Percentiles rank a stretch among this genome's conserved stretches.
Conservation (phyloP, 2,329 filamentous ascomycete species). For the Epichloe sibirici region DNA sequence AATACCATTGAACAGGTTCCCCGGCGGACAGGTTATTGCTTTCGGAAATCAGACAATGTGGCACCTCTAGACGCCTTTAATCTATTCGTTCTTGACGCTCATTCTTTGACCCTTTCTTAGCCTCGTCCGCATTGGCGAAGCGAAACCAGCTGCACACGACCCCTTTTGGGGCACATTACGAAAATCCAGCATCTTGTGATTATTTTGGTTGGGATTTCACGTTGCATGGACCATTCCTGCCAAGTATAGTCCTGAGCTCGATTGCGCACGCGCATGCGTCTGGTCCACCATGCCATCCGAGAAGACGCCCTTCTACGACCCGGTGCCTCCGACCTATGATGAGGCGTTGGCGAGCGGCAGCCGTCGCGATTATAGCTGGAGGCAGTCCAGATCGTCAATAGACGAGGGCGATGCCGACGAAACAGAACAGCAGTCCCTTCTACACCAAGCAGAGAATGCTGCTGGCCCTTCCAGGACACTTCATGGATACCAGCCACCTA, state of each 20-base stretch:
- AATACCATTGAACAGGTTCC: not conserved
- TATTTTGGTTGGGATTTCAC: not conserved
- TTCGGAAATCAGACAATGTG: not conserved
- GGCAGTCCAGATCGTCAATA: conserved; percentile 18
- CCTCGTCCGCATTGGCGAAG: not conserved
- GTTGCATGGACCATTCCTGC: not conserved
- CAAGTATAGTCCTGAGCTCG: not conserved
- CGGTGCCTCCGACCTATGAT: conserved; percentile 31
- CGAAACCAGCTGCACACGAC: not conserved
- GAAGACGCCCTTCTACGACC: conserved; percentile 30
- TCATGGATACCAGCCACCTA: conserved; percentile 62
- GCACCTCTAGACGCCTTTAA: not conserved
- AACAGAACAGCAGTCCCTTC: conserved; percentile 65
- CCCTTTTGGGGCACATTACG: not conserved
- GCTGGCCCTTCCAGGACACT: conserved; percentile 31
- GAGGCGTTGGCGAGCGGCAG: conserved; percentile 27
- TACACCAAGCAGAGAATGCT: conserved; percentile 39
- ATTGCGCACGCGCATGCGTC: not conserved
- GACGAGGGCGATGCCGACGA: conserved; percentile 55
- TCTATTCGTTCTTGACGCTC: not conserved
- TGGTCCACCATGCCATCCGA: conserved; percentile 22
- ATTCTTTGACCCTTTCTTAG: not conserved
- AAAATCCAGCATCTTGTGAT: not conserved
- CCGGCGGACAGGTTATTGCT: not conserved
- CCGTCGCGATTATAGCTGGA: conserved; percentile 20